These are phyloP conservation scores for Hygrocybe coccinea DNA, from an alignment of 768 basidiomycete species.

Conservation along the genomic window DNA sequence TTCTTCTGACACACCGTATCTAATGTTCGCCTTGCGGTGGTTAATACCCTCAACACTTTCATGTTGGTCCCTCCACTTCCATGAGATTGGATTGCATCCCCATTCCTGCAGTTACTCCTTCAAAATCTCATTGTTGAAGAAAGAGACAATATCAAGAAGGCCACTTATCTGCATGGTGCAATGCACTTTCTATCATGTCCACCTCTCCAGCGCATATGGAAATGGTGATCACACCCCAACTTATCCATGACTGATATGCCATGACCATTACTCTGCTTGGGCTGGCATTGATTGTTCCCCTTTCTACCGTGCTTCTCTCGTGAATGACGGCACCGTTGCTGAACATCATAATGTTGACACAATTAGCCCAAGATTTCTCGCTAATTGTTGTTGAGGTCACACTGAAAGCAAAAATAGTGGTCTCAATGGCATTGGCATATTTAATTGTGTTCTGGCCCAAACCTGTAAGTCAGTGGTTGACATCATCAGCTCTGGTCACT, in stretches of 20 bases:
- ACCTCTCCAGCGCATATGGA: conserved; percentile 46
- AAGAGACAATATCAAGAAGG: conserved; percentile 71
- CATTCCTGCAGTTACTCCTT: conserved; percentile 80
- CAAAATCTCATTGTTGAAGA: conserved; percentile 95
- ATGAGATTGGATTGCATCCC: conserved; percentile 72
- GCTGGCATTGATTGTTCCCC: conserved; percentile 61
- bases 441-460: conserved; percentile 64
- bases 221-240: conserved; percentile 49
- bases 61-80: conserved; percentile 72
- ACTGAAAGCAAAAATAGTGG: conserved; percentile 72
- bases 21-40: conserved; percentile 88
- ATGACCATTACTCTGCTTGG: conserved; percentile 89
- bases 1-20: conserved; percentile 97
- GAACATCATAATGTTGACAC: conserved; percentile 95
- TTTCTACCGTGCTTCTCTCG: conserved; percentile 62
- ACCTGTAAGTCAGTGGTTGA: conserved; percentile 38
- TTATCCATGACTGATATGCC: conserved; percentile 78
- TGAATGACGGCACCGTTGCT: conserved; percentile 42
- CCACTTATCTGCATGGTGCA: conserved; percentile 71
- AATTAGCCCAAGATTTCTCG: conserved; percentile 82
- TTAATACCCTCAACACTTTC: conserved; percentile 83
- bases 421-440: conserved; percentile 71
- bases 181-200: conserved; percentile 56
- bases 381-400: conserved; percentile 73
- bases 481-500: not conserved